Evolutionary conservation across 2,329 filamentous ascomycete species (phyloP).

Genomic region (Didymella sp.): DNA sequence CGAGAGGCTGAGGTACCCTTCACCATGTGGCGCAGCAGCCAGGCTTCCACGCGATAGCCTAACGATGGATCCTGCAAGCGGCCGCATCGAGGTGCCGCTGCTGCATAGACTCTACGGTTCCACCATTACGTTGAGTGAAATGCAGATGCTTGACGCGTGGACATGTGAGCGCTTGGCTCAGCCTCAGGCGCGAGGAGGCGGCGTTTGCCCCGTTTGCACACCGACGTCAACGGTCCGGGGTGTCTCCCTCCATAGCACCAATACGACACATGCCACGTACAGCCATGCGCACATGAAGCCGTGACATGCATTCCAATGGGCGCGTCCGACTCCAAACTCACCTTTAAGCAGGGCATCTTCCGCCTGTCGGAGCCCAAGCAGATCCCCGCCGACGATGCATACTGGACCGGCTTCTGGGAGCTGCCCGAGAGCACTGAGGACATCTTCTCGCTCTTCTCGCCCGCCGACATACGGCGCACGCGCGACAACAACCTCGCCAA

Average conservation of each 20-base stretch:
- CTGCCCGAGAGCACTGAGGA: slow-evolving; percentile 95
- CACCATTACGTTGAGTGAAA: no score
- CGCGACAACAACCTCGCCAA: slow-evolving; percentile 86
- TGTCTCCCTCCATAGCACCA: slow-evolving; percentile 4
- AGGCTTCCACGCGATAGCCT: neutral
- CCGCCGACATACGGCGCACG: slow-evolving; percentile 78
- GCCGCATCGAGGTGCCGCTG: neutral
- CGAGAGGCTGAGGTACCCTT: neutral
- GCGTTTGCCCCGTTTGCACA: slow-evolving; percentile 31
- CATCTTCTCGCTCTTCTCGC: slow-evolving; percentile 93
- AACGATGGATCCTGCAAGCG: neutral
- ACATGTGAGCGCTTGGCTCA: slow-evolving; percentile 6
- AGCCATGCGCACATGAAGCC: slow-evolving; percentile 31
- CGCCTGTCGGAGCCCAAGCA: slow-evolving; percentile 88
- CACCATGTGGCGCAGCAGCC: neutral
- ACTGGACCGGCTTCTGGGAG: slow-evolving; percentile 98
- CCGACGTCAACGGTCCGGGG: slow-evolving; percentile 29
- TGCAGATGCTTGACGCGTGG: neutral
- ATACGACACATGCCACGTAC: slow-evolving; percentile 7
- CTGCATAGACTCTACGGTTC: neutral
- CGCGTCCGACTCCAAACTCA: slow-evolving; percentile 97
- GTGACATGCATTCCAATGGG: slow-evolving; percentile 71
- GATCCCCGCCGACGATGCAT: slow-evolving; percentile 86
- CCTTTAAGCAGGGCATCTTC: slow-evolving; percentile 99
- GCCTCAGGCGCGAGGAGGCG: neutral